Conservation (phyloP, 2,329 filamentous ascomycete species). For the Capronia americana region DNA sequence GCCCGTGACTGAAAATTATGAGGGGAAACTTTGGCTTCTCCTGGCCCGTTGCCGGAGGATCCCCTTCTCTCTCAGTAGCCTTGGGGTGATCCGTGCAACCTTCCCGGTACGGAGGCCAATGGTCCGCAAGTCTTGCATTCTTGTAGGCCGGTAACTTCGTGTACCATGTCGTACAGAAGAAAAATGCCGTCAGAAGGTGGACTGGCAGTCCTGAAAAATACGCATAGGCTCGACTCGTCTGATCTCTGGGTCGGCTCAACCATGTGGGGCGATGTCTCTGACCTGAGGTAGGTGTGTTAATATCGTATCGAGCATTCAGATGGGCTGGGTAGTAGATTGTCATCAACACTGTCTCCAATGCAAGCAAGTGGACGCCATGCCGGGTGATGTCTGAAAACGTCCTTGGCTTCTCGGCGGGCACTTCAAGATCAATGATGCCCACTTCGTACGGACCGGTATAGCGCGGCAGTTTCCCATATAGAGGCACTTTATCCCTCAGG, state of each 20-base stretch:
- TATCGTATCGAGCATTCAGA: slow-evolving; percentile 49
- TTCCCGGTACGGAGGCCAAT: slow-evolving; percentile 58
- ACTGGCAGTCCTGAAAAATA: slow-evolving; percentile 63
- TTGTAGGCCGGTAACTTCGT: slow-evolving; percentile 70
- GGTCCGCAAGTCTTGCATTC: slow-evolving; percentile 64
- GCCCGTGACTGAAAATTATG: slow-evolving; percentile 70
- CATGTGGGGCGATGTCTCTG: slow-evolving; percentile 64
- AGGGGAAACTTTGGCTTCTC: slow-evolving; percentile 62
- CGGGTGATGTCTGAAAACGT: slow-evolving; percentile 60
- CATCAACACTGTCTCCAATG: slow-evolving; percentile 67
- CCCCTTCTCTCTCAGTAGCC: slow-evolving; percentile 51
- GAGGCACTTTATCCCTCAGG: slow-evolving; percentile 57
- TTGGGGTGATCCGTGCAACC: slow-evolving; percentile 46
- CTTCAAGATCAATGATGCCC: slow-evolving; percentile 62
- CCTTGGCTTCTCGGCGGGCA: slow-evolving; percentile 56
- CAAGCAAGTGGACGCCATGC: slow-evolving; percentile 55
- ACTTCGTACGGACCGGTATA: slow-evolving; percentile 62
- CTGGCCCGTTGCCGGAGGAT: slow-evolving; percentile 47
- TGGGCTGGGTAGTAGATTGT: slow-evolving; percentile 70
- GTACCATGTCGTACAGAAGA: slow-evolving; percentile 65
- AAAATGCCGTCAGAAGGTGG: slow-evolving; percentile 58
- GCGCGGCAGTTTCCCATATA: slow-evolving; percentile 54
- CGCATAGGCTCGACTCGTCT: slow-evolving; percentile 67
- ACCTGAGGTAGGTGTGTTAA: slow-evolving; percentile 49
- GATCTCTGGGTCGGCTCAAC: slow-evolving; percentile 64